phyloP scores from a whole-genome alignment of 2,329 filamentous ascomycete genomes.

The Akanthomyces lecanii region DNA sequence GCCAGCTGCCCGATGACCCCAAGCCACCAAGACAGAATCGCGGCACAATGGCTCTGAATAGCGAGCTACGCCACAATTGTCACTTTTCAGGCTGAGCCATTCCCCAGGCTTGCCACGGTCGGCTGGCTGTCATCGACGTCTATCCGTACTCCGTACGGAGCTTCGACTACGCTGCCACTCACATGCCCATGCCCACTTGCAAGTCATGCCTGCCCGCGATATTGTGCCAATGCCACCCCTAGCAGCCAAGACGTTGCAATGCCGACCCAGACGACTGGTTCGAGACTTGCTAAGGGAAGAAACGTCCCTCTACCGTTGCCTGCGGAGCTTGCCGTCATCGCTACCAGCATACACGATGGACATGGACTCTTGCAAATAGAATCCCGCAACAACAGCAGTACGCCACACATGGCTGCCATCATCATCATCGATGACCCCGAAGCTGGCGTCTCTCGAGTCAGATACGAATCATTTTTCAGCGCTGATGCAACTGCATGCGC shows the following conservation, averaged over 20 bases:
- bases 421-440: not conserved
- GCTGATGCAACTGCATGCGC: not conserved
- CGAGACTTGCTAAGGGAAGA: not conserved
- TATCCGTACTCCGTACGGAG: too few relatives aligned
- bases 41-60: constrained; percentile 7
- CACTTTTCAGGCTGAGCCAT: not conserved
- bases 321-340: not conserved
- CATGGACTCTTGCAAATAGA: not conserved
- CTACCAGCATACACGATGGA: not conserved
- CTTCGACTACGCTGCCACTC: not conserved
- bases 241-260: constrained; percentile 6
- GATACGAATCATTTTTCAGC: not conserved
- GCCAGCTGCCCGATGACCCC: not conserved
- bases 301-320: too few relatives aligned
- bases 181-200: not conserved
- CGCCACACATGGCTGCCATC: not conserved
- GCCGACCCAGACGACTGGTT: not conserved
- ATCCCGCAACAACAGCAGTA: not conserved
- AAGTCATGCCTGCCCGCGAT: not conserved
- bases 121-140: not conserved
- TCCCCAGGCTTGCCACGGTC: not conserved
- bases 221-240: not conserved
- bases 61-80: constrained; percentile 5
- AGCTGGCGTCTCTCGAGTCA: not conserved
- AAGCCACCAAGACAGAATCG: constrained; percentile 9